Evolutionary conservation across 2,329 filamentous ascomycete genomes (phyloP), one percentile per base, ranked within the genome.

Genomic region (Pyrenophora tritici-repentis): DNA sequence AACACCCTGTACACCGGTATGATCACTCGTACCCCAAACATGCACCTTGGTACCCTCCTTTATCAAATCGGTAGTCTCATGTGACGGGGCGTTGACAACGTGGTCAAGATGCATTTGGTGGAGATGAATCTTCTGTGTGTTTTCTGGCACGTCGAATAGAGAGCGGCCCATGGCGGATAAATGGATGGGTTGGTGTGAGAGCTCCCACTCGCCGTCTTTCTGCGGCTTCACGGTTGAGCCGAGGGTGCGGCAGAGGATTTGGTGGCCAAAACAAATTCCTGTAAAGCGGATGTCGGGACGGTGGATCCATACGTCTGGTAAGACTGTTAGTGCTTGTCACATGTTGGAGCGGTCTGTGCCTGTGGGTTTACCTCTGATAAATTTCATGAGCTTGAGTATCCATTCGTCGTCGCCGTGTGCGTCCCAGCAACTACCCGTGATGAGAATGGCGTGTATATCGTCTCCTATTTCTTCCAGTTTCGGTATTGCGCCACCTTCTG

Each of bases 231-330:
- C 71, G 12, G 58, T 63, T 4, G 73, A 69, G 6, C 77, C 77
- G 1, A 80, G 72, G 2, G 73, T 67, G 16, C 77, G 75, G 22
- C 71, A 75, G 10, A 80, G 71, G 14, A 80, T 66, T 56, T 80
- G 78, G 43, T 80, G 78, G 13, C 78, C 78, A 50, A 80, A 80
- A 51, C 77, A 80, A 32, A 80, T 75, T 14, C 78, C 78, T 8
- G 74, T 69, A 56, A 79, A 78, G 29, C 78, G 77, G 39, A 84
- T 79, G 16, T 81, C 76, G 1, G 81, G 80, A 2, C 79, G 74
- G 4, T 73, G 66, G 6, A 68, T 65, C 81, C 81, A 85, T 3
- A 84, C 60, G 26, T 79, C 78, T 78, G 10, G 31, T 7, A 6
- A 13, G 4, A 3, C 4, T 10, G 32, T 67, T 39, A 59, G 50